These are phyloP conservation scores for Earliella scabrosa DNA, from an alignment of 1,284 basidiomycete genomes.

Conservation along the genomic window DNA sequence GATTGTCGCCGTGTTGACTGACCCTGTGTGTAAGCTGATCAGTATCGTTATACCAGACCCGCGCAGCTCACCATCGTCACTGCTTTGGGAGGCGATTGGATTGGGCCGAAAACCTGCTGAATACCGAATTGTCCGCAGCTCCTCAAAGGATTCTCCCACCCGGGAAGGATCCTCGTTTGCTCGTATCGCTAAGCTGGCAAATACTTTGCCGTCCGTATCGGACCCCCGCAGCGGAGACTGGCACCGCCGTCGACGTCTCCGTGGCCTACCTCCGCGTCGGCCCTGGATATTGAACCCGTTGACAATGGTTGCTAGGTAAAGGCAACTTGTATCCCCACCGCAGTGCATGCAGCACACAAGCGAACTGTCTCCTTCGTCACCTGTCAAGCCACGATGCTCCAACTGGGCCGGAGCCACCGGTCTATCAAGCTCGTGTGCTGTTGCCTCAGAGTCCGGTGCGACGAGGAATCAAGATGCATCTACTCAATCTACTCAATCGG, in stretches of 20 bases:
- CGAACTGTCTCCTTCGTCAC: background rate
- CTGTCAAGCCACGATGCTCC: background rate
- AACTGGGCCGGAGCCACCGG: background rate
- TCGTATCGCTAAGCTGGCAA: too few species aligned
- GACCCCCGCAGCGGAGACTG: background rate
- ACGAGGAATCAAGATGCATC: too few species aligned
- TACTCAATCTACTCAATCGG: too few species aligned
- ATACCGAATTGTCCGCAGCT: too few species aligned
- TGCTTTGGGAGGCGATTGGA: too few species aligned
- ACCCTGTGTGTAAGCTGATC: too few species aligned
- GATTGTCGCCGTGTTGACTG: background rate
- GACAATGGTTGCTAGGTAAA: slow-evolving; percentile 3
- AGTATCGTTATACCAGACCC: too few species aligned
- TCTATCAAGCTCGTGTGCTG: background rate
- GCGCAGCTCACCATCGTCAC: too few species aligned
- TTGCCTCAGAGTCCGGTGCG: too few species aligned
- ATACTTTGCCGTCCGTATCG: background rate
- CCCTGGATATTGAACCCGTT: background rate
- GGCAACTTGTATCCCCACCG: background rate
- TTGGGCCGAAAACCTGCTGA: too few species aligned
- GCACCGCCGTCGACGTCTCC: background rate
- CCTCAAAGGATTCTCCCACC: too few species aligned
- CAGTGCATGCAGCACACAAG: background rate
- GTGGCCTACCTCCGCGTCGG: background rate
- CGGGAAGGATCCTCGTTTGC: too few species aligned